A percentile compares a stretch with the other conserved stretches of the same genome.
Evolutionary conservation across 2,329 filamentous ascomycete genomes (phyloP).

Genomic region (Penicillium palitans): DNA sequence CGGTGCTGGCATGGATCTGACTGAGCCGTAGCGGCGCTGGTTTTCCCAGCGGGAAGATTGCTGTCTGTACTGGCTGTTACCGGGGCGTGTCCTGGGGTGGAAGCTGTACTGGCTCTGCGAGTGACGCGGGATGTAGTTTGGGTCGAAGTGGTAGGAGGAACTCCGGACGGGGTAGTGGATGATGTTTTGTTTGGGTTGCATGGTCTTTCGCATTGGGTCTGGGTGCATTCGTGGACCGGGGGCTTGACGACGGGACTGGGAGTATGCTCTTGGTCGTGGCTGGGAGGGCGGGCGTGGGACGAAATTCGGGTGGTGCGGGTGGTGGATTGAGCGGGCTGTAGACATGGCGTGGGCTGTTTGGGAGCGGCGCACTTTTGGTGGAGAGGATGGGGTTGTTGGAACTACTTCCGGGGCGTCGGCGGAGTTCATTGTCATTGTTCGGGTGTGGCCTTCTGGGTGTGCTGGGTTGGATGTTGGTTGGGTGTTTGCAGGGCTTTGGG

Average conservation of each 20-base stretch:
- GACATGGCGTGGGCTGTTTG: conserved; percentile 20
- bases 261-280: conserved; percentile 21
- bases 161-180: conserved; percentile 18
- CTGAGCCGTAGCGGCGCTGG: conserved; percentile 23
- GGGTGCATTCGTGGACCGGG: conserved; percentile 7
- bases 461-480: neutral
- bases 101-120: conserved; percentile 27
- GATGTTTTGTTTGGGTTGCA: conserved; percentile 6
- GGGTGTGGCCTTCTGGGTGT: conserved; percentile 13
- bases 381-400: conserved; percentile 18
- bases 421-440: conserved; percentile 36
- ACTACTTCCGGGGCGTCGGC: conserved; percentile 40
- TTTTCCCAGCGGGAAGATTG: conserved; percentile 24
- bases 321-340: conserved; percentile 23
- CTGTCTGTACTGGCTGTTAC: conserved; percentile 14
- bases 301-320: conserved; percentile 31
- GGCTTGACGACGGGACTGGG: conserved; percentile 16
- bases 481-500: conserved; percentile 2
- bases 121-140: conserved; percentile 26
- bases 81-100: neutral
- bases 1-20: conserved; percentile 21
- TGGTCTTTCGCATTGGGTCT: conserved; percentile 13
- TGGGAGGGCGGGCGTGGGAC: conserved; percentile 13
- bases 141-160: conserved; percentile 31
- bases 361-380: conserved; percentile 30